These are phyloP conservation scores for Fusarium multiceps DNA, from an alignment of 2,329 filamentous ascomycete species.

Conservation along the genomic window DNA sequence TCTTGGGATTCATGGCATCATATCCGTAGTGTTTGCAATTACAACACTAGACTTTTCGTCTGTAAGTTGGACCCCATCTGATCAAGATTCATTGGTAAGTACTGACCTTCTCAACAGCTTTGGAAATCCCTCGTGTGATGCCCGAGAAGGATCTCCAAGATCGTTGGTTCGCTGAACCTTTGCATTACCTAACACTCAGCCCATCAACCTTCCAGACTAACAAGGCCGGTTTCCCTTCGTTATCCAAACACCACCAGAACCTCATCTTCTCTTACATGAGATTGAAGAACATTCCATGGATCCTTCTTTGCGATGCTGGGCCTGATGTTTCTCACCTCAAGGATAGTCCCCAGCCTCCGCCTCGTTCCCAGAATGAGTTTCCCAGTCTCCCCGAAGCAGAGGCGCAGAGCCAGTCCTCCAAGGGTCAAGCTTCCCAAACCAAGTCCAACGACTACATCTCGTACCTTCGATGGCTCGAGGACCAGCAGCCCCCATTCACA, in stretches of 20 bases:
- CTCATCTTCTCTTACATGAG: conserved; percentile 73
- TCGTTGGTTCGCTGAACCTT: conserved; percentile 76
- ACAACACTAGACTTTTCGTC: conserved; percentile 82
- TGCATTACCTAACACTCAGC: conserved; percentile 69
- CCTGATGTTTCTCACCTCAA: conserved; percentile 55
- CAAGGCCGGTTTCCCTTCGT: conserved; percentile 69
- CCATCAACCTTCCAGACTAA: conserved; percentile 69
- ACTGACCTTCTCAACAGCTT: conserved; percentile 52
- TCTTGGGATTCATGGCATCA: conserved; percentile 96
- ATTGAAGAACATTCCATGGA: conserved; percentile 70
- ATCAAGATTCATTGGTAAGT: not conserved
- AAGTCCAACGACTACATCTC: conserved; percentile 65
- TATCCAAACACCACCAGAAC: conserved; percentile 70
- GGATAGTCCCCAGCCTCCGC: conserved; percentile 35
- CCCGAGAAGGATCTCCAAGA: conserved; percentile 71
- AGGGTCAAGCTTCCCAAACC: conserved; percentile 42
- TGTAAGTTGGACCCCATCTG: conserved; percentile 68
- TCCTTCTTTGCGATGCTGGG: conserved; percentile 72
- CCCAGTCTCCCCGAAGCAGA: conserved; percentile 77
- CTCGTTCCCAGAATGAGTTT: conserved; percentile 64
- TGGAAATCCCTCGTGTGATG: conserved; percentile 68
- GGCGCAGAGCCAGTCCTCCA: conserved; percentile 49
- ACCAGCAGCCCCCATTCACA: conserved; percentile 75
- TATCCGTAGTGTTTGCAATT: conserved; percentile 86
- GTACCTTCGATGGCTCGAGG: conserved; percentile 87